These are phyloP conservation scores for Mentha longifolia DNA, from an alignment of 257 asterid genomes.

Conservation along the genomic window DNA sequence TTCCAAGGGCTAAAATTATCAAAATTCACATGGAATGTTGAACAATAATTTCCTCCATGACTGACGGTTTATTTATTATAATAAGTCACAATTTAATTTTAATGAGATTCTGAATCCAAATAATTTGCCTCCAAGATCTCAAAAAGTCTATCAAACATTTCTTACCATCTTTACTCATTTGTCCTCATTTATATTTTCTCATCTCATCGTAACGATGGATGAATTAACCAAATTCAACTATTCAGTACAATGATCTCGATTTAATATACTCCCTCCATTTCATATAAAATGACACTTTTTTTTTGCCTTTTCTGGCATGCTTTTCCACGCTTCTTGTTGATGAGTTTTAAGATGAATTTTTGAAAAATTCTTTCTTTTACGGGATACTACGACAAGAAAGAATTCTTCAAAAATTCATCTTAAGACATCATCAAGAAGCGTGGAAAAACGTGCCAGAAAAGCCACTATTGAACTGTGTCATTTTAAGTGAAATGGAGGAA, in stretches of 20 bases:
- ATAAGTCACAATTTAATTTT: not conserved
- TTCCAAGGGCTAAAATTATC: slow-evolving; percentile 25
- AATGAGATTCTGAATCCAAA: slow-evolving; percentile 29
- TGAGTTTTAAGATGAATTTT: too few relatives aligned
- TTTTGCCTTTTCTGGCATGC: too few relatives aligned
- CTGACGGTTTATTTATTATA: slow-evolving; percentile 5
- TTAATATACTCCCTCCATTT: too few relatives aligned
- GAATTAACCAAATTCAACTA: not conserved
- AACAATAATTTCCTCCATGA: not conserved
- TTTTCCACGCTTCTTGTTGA: too few relatives aligned
- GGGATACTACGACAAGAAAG: too few relatives aligned
- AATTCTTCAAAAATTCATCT: too few relatives aligned
- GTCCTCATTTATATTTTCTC: slow-evolving; percentile 1
- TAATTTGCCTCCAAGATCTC: slow-evolving; percentile 21
- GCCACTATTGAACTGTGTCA: too few relatives aligned
- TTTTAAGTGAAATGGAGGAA: too few relatives aligned
- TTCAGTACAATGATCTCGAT: not conserved
- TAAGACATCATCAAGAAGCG: too few relatives aligned
- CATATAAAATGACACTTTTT: too few relatives aligned
- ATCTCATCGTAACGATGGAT: not conserved
- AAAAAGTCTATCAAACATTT: slow-evolving; percentile 21
- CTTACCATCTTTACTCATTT: slow-evolving; percentile 22
- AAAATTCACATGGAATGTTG: slow-evolving; percentile 30
- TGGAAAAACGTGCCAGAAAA: too few relatives aligned
- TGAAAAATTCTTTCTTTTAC: too few relatives aligned